Base-by-base conservation (phyloP, 257 asterid species). In the Ophiorrhiza pumila region DNA sequence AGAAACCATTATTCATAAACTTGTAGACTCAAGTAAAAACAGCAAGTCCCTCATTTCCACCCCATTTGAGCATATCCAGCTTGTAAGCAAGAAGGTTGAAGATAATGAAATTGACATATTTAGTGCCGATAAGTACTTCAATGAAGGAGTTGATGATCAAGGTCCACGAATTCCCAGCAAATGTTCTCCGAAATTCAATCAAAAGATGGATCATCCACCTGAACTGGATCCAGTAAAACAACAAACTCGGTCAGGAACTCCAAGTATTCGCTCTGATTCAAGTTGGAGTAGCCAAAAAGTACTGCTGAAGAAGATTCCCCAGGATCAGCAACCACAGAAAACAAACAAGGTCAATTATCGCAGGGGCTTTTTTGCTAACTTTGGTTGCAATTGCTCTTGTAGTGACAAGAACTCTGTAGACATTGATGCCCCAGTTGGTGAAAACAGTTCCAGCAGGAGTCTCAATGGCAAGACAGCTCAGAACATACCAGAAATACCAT, bases 21-120 rank as follows among this genome's bases (percentile, higher is more conserved):
- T 84, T n/a, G 72, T 68, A 34, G 82, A 81, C n/a, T 55, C 81
- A 20, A 70, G 39, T 47, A 76, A 62, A 61, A 65, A 34, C 80
- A 65, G 61, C 70, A 59, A 67, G 20, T 55, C 77, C 74, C 76
- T 66, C 71, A 31, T 74, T 53, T 59, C 84, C 82, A 31, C 71
- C 62, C 42, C 80, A 23, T 73, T 75, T 1, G 80, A 84, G 22
- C 83, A 72, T 49, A 35, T 76, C 63, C 77, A 55, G 71, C 68
- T 76, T 5, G 77, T 50, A 13, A 82, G 79, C 79, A 83, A 72
- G 71, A 68, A 69, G 47, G 35, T 77, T 23, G 89, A 78, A 37
- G 90, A 93, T 71, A 77, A 61, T 35, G 98, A 93, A 73, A 88
- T 93, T 43, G 97, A 85, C 31, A 88, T 93, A 34, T 93, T 93